Evolutionary conservation across 208 protist genomes (phyloP), one percentile per base, ranked within the genome.

Genomic region (Phytomonas francai): DNA sequence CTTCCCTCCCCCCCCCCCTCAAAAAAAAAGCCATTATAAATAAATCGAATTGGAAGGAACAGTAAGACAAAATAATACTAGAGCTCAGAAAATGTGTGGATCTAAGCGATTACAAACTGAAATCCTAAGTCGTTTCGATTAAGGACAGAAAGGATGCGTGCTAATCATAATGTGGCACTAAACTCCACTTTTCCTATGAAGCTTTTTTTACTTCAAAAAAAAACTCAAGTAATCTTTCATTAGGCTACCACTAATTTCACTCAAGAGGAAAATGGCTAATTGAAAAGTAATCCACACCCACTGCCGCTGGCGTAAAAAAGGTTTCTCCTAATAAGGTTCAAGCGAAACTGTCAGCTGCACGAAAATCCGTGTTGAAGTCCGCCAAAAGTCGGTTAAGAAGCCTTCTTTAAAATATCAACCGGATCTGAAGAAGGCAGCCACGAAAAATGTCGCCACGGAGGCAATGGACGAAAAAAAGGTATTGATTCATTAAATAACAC

Each of bases 381-480:
- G n/a, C n/a, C n/a, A n/a, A n/a, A n/a, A n/a, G n/a, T n/a, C n/a
- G n/a, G 60, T 63, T 14, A 77, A 68, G 63, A 77, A 73, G 63
- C 12, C 22, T 29, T 57, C 59, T 12, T 29, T 9, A 34, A 67
- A 68, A 42, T 29, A 57, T 45, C 30, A 73, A 59, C 63, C 12
- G 42, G 7, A 49, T 14, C 62, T 30, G 27, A 29, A 58, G 59
- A 73, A 63, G 54, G 16, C 42, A n/a, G 51, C 45, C 9, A 56
- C 63, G 58, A 74, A 75, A 65, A 56, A 63, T 59, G 64, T 62
- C 4, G 1, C 27, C 0, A 71, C 72, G 59, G 79, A 85, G 67
- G 64, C 69, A 3, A 61, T 76, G 3, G 63, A 58, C 3, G 71
- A 67, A 68, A 81, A 73, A 45, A 45, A 45, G 11, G 6, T 45